Evolutionary conservation across 306 rosid genomes (phyloP).

Genomic region (Ammopiptanthus mongolicus): DNA sequence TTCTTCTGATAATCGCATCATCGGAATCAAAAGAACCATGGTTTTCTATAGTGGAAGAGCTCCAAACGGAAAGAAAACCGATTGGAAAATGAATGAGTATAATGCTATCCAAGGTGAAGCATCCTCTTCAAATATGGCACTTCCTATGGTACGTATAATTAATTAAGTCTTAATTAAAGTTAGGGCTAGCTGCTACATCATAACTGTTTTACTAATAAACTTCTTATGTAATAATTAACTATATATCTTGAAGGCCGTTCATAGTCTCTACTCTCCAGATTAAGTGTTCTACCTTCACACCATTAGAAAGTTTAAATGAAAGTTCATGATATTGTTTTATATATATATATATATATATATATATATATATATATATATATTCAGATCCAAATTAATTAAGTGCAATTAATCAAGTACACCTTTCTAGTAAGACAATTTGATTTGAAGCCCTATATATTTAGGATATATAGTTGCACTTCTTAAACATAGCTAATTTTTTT

Average conservation of each 20-base stretch:
- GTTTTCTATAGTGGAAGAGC: slow-evolving; percentile 86
- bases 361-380: background rate
- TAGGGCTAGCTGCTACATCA: background rate
- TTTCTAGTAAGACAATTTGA: background rate
- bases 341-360: too few relatives aligned
- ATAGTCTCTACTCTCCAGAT: background rate
- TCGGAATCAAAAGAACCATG: slow-evolving; percentile 79
- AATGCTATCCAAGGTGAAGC: slow-evolving; percentile 38
- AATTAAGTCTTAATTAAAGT: background rate
- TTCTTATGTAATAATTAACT: background rate
- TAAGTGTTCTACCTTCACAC: background rate
- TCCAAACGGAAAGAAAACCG: slow-evolving; percentile 64
- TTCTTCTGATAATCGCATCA: slow-evolving; percentile 48
- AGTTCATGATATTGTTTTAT: background rate
- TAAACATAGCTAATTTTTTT: background rate
- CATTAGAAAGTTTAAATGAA: background rate
- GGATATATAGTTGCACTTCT: background rate
- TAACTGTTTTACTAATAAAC: background rate
- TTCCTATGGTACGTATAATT: slow-evolving; percentile 18
- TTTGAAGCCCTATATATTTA: background rate
- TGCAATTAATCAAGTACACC: background rate
- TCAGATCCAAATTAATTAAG: background rate
- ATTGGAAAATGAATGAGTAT: slow-evolving; percentile 97
- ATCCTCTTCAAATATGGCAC: slow-evolving; percentile 17
- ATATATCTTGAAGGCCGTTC: background rate